Evolutionary conservation across 2,329 filamentous ascomycete species (phyloP), one percentile per base, ranked within the genome.

Genomic region (Lomentospora prolificans): DNA sequence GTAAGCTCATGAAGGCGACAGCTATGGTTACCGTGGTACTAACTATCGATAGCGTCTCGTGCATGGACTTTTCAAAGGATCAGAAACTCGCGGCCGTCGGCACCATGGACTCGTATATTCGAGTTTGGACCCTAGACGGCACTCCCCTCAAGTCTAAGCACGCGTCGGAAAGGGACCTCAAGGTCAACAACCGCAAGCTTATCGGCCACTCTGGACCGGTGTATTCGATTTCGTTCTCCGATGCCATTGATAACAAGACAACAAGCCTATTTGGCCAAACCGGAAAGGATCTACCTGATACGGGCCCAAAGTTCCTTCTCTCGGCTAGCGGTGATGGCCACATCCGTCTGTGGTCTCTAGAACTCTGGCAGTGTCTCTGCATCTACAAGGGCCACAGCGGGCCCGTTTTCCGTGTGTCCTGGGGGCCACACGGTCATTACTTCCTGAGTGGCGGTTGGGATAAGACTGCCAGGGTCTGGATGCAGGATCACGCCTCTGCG

Each of bases 391-490:
- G 89, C 2, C 94, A 97, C 64, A 87, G 91, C 61, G 88, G 88
- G 2, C 91, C 94, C 0, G 85, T 96, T 4, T 94, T 90, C 80
- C 87, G 92, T 61, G 79, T 96, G 4, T 80, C 84, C 10, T 99
- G 92, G 88, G 87, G 90, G 3, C 94, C 94, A 0, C 91, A 90
- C 57, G 94, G 94, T 0, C 91, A 97, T 70, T 99, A 99, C 72
- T 99, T 99, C 66, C 78, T 89, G 36, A 91, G 87, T 5, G 87
- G 84, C 33, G 90, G 89, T 7, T 89, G 90, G 69, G 94, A 99
- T 70, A 90, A 90, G 69, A 95, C 89, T 1, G 89, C 90, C 7
- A 85, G 94, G 14, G 76, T 97, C 10, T 99, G 92, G 89, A 86
- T 86, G 59, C 95, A 95, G 59, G 91, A 96, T 65, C 89, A 95